Conservation (phyloP, 169 alveolate species). For the Besnoitia besnoiti region DNA sequence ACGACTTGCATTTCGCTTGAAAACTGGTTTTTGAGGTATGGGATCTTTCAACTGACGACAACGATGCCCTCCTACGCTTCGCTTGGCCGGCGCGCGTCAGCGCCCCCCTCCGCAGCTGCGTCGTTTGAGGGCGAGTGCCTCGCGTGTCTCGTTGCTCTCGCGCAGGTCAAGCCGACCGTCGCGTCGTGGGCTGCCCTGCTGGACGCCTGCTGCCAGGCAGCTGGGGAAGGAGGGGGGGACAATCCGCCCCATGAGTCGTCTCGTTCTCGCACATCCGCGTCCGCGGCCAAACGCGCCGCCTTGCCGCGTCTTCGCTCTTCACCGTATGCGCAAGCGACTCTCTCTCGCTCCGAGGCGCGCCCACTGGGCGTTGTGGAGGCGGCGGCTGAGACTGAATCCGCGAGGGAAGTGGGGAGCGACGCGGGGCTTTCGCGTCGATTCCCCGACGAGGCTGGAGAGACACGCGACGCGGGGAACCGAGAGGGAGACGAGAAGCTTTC, state of each 20-base stretch:
- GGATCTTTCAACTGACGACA: no score
- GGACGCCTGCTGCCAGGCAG: conserved; percentile 14
- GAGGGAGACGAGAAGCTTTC: not conserved
- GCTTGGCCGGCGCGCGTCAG: no score
- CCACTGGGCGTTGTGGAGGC: no score
- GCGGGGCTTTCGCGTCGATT: not conserved
- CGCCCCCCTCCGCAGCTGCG: no score
- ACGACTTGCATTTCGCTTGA: no score
- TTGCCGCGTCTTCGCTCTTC: not conserved
- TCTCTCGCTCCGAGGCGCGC: not conserved
- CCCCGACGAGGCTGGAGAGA: not conserved
- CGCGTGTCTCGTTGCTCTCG: no score
- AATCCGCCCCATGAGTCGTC: not conserved
- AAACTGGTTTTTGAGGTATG: no score
- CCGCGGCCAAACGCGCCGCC: not conserved
- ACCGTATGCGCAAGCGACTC: not conserved
- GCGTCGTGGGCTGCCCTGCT: conserved; percentile 24
- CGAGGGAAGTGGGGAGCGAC: not conserved
- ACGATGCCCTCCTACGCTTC: no score
- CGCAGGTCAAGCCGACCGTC: conserved; percentile 19
- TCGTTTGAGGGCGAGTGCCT: no score
- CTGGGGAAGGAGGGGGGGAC: not conserved
- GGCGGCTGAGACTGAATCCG: not conserved
- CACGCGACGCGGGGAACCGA: not conserved
- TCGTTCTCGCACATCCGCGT: not conserved